Base-by-base conservation (phyloP, 1,284 basidiomycete genomes). In the Irpex rosettiformis region DNA sequence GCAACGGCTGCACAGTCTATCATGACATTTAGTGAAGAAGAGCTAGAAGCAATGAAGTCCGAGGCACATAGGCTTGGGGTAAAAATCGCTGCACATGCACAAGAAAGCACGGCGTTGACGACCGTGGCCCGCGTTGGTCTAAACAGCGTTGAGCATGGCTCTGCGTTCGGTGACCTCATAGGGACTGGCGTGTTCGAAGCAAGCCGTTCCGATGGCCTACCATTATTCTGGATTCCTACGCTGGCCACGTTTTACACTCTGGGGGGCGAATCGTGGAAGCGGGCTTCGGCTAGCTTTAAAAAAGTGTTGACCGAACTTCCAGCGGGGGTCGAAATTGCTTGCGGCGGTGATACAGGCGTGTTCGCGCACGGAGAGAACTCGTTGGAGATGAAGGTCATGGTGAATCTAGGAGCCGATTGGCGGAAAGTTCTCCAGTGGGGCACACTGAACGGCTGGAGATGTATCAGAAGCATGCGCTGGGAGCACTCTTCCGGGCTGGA, bases 321-420 rank as follows among this genome's bases (percentile, higher is more conserved):
- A 2, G 76, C 75, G 0, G 66, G 79, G 60, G 74, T 77, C 18
- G 77, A 76, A 25, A 77, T 87, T 56, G 83, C 82, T 3, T 82
- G 81, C 66, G 84, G 85, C 3, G 84, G 85, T 1, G 84, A 88
- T 67, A 87, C 84, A 0, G 84, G 84, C 2, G 77, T 79, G 2
- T 88, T 87, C 68, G 64, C 80, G 29, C 86, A 86, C 66, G 85
- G 85, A 1, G 73, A 79, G 58, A 88, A 88, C 64, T 77, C 81
- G 27, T 69, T 82, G 42, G 86, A 88, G 73, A 74, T 88, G 75
- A 73, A 79, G 65, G 69, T 86, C 21, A 86, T 87, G 86, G 78
- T 79, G 11, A 66, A 69, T 16, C 73, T 85, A 2, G 85, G 86
- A 1, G 84, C 81, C 18, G 70, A 75, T 33, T 81, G 79, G 79